These are phyloP conservation scores for Hymenoscyphus occultus DNA, from an alignment of 2,329 filamentous ascomycete species.

Conservation along the genomic window DNA sequence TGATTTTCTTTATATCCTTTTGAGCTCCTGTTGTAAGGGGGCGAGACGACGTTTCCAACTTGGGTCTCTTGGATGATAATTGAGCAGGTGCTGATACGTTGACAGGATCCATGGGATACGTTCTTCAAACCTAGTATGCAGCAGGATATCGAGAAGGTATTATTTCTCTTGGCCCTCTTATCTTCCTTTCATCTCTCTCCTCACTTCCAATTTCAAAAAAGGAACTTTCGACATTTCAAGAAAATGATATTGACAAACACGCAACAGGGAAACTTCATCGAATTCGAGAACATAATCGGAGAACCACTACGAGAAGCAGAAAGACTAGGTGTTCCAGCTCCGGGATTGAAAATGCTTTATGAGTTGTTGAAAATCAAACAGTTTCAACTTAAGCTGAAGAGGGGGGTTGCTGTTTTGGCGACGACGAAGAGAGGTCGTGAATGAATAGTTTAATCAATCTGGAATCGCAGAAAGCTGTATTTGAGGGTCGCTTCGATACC, in stretches of 20 bases:
- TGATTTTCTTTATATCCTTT: not conserved
- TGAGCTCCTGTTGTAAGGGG: not conserved
- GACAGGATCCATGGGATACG: slow-evolving; percentile 45
- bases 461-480: too few species aligned
- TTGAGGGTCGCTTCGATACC: too few species aligned
- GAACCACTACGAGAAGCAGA: slow-evolving; percentile 51
- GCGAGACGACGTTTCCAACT: not conserved
- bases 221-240: too few species aligned
- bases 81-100: not conserved
- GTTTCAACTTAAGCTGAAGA: slow-evolving; percentile 41
- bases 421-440: not conserved
- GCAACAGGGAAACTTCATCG: slow-evolving; percentile 50
- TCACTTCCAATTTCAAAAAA: too few species aligned
- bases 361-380: slow-evolving; percentile 50
- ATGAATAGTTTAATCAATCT: too few species aligned
- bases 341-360: slow-evolving; percentile 51
- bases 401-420: slow-evolving; percentile 38
- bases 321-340: slow-evolving; percentile 48
- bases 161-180: too few species aligned
- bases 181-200: slow-evolving; percentile 19
- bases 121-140: slow-evolving; percentile 46
- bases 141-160: slow-evolving; percentile 49
- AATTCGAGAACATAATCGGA: slow-evolving; percentile 53
- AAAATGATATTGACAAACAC: not conserved
- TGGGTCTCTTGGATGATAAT: not conserved